phyloP scores from a whole-genome alignment of 139 green algal species.

The Haematococcus lacustris region DNA sequence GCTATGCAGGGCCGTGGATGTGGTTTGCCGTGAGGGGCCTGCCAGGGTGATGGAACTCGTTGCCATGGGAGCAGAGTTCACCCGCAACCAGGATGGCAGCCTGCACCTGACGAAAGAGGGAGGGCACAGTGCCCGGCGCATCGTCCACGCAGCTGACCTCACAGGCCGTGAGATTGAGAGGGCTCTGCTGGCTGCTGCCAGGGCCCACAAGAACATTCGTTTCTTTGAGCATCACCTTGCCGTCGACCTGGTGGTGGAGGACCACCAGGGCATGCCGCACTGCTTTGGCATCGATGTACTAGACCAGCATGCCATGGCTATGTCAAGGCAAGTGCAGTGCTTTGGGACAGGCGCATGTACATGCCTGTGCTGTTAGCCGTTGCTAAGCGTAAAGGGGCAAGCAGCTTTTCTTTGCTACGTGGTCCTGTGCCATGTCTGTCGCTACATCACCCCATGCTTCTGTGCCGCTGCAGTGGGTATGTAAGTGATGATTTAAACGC shows the following conservation, averaged over 20 bases:
- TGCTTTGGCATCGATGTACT: slow-evolving; percentile 84
- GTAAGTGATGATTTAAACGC: too few species aligned
- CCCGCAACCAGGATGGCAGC: slow-evolving; percentile 55
- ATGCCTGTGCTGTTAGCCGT: background rate
- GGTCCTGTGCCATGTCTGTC: background rate
- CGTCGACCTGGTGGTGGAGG: slow-evolving; percentile 56
- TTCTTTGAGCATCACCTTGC: slow-evolving; percentile 42
- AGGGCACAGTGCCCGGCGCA: slow-evolving; percentile 83
- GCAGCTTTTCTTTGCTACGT: background rate
- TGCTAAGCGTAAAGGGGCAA: too few species aligned
- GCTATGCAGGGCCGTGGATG: slow-evolving; percentile 80
- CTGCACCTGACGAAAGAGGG: slow-evolving; percentile 94
- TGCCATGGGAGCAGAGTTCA: slow-evolving; percentile 83
- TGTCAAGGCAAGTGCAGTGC: slow-evolving; percentile 45
- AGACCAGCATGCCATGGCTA: slow-evolving; percentile 33
- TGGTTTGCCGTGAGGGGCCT: slow-evolving; percentile 85
- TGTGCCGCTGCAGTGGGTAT: too few species aligned
- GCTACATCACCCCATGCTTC: too few species aligned
- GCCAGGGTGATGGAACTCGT: slow-evolving; percentile 84
- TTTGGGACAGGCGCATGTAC: background rate
- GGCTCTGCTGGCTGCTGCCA: slow-evolving; percentile 66
- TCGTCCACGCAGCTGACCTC: slow-evolving; percentile 92
- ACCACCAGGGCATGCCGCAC: slow-evolving; percentile 38
- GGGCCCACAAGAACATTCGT: slow-evolving; percentile 67
- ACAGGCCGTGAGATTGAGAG: slow-evolving; percentile 91